These are phyloP conservation scores for Sporodiniella umbellata DNA, from an alignment of 371 early-diverging fungal genomes.

Conservation along the genomic window DNA sequence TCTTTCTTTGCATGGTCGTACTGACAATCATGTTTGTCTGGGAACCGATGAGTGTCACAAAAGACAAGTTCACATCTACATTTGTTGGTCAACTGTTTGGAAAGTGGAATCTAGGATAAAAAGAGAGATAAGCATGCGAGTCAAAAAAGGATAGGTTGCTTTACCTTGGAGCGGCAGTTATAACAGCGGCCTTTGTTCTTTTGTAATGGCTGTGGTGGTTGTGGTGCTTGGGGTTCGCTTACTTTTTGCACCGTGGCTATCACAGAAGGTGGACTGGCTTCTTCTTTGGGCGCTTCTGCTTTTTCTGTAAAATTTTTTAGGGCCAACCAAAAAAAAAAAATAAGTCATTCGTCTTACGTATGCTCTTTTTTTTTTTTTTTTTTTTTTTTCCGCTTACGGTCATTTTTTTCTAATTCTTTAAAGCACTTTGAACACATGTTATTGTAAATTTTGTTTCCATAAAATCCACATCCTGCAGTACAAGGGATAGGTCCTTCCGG, in stretches of 20 bases:
- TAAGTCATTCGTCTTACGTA: neutral
- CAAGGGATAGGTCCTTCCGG: constrained; percentile 55
- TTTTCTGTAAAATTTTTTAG: neutral
- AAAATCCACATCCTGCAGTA: constrained; percentile 68
- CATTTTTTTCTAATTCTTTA: constrained; percentile 37
- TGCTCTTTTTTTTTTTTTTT: no score
- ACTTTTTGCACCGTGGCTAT: neutral
- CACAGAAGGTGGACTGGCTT: neutral
- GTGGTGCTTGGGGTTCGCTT: neutral
- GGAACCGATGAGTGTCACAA: constrained; percentile 77
- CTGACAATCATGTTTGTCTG: constrained; percentile 76
- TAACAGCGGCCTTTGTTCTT: constrained; percentile 74
- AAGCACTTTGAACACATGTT: constrained; percentile 85
- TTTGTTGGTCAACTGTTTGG: constrained; percentile 79
- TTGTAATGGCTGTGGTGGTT: constrained; percentile 36
- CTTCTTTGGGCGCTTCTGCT: neutral
- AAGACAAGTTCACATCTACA: constrained; percentile 80
- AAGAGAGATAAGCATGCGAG: no score
- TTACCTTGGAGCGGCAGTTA: constrained; percentile 67
- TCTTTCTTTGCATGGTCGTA: constrained; percentile 75
- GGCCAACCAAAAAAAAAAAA: no score
- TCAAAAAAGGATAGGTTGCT: constrained; percentile 6
- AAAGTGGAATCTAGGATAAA: constrained; percentile 70
- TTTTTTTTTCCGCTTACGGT: no score
- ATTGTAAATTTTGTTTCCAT: constrained; percentile 61